Evolutionary conservation across 176 grass and related monocot genomes (phyloP).

Genomic region (Carex myosuroides): DNA sequence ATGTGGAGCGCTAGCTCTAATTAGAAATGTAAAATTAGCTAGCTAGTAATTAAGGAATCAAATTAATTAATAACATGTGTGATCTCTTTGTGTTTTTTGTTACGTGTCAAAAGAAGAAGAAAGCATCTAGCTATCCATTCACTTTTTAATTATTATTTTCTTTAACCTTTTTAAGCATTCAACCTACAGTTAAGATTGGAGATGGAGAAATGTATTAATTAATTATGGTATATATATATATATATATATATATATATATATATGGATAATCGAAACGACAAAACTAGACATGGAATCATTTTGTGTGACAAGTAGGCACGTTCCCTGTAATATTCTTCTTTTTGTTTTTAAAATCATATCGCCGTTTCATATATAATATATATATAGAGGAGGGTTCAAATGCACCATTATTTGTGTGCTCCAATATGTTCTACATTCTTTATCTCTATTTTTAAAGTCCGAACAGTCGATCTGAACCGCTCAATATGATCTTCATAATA

Average conservation of each 20-base stretch:
- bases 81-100: neutral
- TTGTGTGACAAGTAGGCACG: constrained; percentile 1
- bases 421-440: no score
- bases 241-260: neutral
- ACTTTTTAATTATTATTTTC: no score
- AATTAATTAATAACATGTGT: neutral
- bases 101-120: constrained; percentile 4
- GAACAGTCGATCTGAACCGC: no score
- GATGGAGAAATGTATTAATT: constrained; percentile 1
- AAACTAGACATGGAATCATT: neutral
- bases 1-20: neutral
- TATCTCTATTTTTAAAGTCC: no score
- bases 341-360: constrained; percentile 2
- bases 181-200: no score
- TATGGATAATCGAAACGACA: neutral
- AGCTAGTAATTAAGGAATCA: neutral
- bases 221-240: neutral
- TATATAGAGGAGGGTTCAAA: no score
- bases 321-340: neutral
- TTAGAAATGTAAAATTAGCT: neutral
- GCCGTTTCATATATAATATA: neutral
- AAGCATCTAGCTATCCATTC: neutral
- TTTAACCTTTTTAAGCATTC: no score
- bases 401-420: no score
- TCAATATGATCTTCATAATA: no score